Conservation (phyloP, 140 eudicot genomes). For the Anethum foeniculum region DNA sequence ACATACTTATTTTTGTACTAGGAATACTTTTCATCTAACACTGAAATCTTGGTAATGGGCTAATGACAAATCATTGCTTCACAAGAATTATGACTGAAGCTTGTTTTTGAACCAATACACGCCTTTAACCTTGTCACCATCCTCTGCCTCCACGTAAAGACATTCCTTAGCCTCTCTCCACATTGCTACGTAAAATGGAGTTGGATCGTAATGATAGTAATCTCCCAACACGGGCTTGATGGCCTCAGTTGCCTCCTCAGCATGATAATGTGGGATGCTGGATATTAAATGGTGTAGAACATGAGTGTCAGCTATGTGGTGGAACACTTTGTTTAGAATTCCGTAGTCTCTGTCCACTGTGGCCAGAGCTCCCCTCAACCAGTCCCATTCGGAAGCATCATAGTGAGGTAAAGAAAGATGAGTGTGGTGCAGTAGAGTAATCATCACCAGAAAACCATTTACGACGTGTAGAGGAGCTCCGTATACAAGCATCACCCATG, state of each 20-base stretch:
- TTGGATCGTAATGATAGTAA: background rate
- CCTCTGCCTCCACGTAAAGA: background rate
- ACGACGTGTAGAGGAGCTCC: background rate
- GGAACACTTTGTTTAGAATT: background rate
- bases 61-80: no score
- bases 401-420: background rate
- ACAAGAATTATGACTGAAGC: background rate
- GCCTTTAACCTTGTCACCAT: background rate
- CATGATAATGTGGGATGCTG: background rate
- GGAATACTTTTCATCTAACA: background rate
- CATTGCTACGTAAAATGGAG: slow-evolving; percentile 2
- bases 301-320: background rate
- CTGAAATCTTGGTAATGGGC: background rate
- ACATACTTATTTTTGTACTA: slow-evolving; percentile 1
- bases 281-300: background rate
- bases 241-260: slow-evolving; percentile 4
- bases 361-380: background rate
- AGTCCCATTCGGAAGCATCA: background rate
- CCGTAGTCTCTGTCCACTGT: background rate
- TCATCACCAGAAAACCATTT: background rate
- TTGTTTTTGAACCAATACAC: slow-evolving; percentile 5
- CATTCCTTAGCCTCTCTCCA: slow-evolving; percentile 8
- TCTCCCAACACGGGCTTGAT: background rate
- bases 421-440: background rate
- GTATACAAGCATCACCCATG: background rate